phyloP scores from a whole-genome alignment of 2,329 filamentous ascomycete species.

The Ophiostoma perfectum region DNA sequence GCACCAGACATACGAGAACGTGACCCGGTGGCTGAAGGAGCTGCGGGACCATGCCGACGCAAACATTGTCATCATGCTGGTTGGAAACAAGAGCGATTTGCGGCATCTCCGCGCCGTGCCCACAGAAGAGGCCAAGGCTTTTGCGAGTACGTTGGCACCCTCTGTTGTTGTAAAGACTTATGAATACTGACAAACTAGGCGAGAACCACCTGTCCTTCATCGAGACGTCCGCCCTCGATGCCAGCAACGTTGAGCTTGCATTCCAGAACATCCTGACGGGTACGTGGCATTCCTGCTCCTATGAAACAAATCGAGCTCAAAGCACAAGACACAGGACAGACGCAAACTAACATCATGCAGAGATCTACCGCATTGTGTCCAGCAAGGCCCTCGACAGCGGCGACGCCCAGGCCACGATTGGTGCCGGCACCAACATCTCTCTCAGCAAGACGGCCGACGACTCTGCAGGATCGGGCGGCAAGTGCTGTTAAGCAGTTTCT shows the following conservation, averaged over 20 bases:
- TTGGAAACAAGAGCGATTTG: slow-evolving; percentile 99
- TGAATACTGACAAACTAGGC: slow-evolving; percentile 35
- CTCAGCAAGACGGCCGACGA: slow-evolving; percentile 81
- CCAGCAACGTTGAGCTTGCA: slow-evolving; percentile 97
- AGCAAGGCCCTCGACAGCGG: slow-evolving; percentile 93
- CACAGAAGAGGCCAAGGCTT: slow-evolving; percentile 95
- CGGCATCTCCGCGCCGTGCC: slow-evolving; percentile 94
- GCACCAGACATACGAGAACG: slow-evolving; percentile 98
- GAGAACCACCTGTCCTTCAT: slow-evolving; percentile 99
- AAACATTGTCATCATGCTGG: slow-evolving; percentile 99
- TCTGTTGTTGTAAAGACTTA: too few relatives aligned
- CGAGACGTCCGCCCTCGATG: slow-evolving; percentile 96
- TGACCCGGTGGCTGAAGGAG: slow-evolving; percentile 98
- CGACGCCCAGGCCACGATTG: slow-evolving; percentile 75
- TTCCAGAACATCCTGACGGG: slow-evolving; percentile 99
- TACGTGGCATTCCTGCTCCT: slow-evolving; percentile 41
- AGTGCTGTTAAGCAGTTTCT: slow-evolving; percentile 63
- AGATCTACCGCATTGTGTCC: slow-evolving; percentile 99
- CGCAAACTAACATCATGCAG: slow-evolving; percentile 43
- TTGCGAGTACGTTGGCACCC: slow-evolving; percentile 55
- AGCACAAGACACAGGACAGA: too few relatives aligned
- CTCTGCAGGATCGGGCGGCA: slow-evolving; percentile 66
- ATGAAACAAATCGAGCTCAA: background rate
- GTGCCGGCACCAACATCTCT: slow-evolving; percentile 74
- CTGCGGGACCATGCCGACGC: slow-evolving; percentile 95